Evolutionary conservation across 495 filamentous ascomycete species (phyloP), one percentile per base, ranked within the genome.

Genomic region (Penicillium goetzii): DNA sequence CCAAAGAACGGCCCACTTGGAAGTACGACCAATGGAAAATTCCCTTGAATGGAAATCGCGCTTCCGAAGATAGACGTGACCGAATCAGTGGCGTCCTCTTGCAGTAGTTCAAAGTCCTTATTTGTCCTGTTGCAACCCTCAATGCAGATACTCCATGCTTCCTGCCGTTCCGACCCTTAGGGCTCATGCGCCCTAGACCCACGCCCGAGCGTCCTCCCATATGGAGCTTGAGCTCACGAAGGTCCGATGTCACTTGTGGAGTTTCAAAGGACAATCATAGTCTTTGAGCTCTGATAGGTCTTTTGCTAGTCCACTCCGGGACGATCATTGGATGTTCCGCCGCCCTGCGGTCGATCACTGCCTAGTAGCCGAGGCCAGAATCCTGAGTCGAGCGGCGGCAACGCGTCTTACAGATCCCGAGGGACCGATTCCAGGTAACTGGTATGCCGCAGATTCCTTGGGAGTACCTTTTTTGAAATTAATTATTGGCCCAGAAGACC

Each of bases 371-470:
- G 8, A 36, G 30, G 28, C 25, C 30, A 55, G 30, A 34, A 55
- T 23, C 52, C n/a, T 6, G 56, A 19, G 49, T 58, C 52, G n/a
- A 21, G 17, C 41, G 49, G 40, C 56, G 21, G 41, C 41, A 32
- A 23, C 30, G 28, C 41, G 43, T 49, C 19, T 58, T 11, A 21
- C 40, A 30, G 56, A 47, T 58, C 41, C 23, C 28, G 30, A 58
- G 41, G 40, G 15, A n/a, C 52, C 41, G 17, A 36, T 34, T 33
- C 41, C 56, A 32, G 56, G 56, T 49, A 9, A 28, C 10, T 34
- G 56, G 56, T 49, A 49, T 58, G 56, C 56, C 56, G 41, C 56
- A 58, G 40, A 45, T 25, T 47, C 56, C 21, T 49, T 45, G 32
- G 28, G 21, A 30, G 28, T 55, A 12, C 28, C 7, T 30, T 55